Base-by-base conservation (phyloP, 495 filamentous ascomycete genomes). In the Melanomma pulvis-pyrius region DNA sequence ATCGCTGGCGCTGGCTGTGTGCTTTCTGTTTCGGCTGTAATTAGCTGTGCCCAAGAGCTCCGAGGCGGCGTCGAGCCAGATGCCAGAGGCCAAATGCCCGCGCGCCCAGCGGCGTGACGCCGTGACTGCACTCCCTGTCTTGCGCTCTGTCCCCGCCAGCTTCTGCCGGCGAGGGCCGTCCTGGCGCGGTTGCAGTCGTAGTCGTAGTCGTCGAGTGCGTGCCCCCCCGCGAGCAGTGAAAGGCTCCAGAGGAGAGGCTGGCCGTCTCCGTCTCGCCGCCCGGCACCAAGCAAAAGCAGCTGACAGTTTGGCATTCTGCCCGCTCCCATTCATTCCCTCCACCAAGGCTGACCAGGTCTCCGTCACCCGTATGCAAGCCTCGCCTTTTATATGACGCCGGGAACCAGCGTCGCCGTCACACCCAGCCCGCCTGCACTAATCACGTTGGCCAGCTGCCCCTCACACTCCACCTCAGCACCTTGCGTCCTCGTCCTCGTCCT, bases 11-110 rank as follows among this genome's bases (percentile, higher is more conserved):
- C n/a, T 51, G 48, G 21, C 48, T 51, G 15, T n/a, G 48, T 25
- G 48, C 48, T 25, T 51, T 49, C n/a, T 51, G 48, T 51, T 19
- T 51, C 48, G 48, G 48, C 48, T 51, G 48, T 44, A 44, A 44
- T 44, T 44, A 44, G 39, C 39, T 44, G 39, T 44, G 39, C 39
- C 48, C 48, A 51, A 2, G 11, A 29, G 48, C 48, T 22, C 48
- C 15, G 15, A 24, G 48, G 11, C 15, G 48, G 11, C 15, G 26
- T 12, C 26, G 24, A n/a, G 48, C 8, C 48, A 49, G 17, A 49
- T 49, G 46, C 26, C 48, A 25, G 48, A 44, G 9, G 8, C 36
- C n/a, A n/a, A 9, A 9, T n/a, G 36, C 36, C 36, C 9, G 9
- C 9, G 36, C 36, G 36, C n/a, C 9, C 9, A 9, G n/a, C 5